Base-by-base conservation (phyloP, 169 alveolate genomes). In the Cryptosporidium andersoni region DNA sequence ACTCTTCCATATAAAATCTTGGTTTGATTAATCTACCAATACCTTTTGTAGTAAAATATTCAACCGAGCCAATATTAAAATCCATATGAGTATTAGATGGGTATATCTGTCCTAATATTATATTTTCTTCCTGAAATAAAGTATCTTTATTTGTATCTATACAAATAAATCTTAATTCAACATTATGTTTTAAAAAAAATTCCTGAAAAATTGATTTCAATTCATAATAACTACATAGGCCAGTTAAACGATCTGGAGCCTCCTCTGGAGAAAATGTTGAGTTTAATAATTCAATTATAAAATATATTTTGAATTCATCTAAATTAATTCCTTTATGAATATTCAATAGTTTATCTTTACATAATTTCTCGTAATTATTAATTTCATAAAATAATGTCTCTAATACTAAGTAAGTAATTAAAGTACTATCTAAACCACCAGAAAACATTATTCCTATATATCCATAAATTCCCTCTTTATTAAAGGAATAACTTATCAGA, bases 371-470 rank as follows among this genome's bases (percentile, higher is more conserved):
- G 16, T 43, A 4, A 42, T 60, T 9, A 36, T 43, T 58, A 14
- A 45, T 16, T 3, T 42, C 60, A 11, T 48, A 42, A 43, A 74
- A 58, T n/a, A 74, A 6, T 68, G 74, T 58, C 43, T 74, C 85
- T 58, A 74, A 74, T 16, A 74, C 39, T 49, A 74, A 16, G n/a
- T 58, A 74, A 14, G 60, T 34, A 9, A 85, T 80, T 42, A 80
- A 52, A 12, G 89, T 74, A 11, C 89, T 80, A 40, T 85, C 91
- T 34, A 85, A 40, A 0, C 91, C 91, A 3, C 91, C 91, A 7
- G 88, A 67, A 64, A 85, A 85, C 49, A 85, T 36, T 25, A 85
- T 51, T 2, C 88, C 81, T 14, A 85, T 52, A 42, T 80, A 74
- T 9, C 39, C 40, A 58, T 58, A 74, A 16, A 48, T 42, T 6